These are phyloP conservation scores for Monilinia fructicola DNA, from an alignment of 2,329 filamentous ascomycete genomes.

Conservation along the genomic window DNA sequence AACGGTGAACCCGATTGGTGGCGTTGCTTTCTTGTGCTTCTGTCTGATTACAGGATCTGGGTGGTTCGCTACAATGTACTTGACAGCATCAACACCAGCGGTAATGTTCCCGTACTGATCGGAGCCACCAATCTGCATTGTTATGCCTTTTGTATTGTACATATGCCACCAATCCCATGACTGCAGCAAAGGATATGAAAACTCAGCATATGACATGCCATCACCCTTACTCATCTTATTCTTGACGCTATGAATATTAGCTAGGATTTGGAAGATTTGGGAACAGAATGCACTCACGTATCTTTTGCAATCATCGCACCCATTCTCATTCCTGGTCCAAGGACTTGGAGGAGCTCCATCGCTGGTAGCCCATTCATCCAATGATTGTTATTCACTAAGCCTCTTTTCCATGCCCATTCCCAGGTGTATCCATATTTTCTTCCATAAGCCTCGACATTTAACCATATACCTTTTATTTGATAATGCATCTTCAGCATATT, in stretches of 20 bases:
- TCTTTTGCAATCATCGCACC: slow-evolving; percentile 87
- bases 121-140: slow-evolving; percentile 89
- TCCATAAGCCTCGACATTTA: slow-evolving; percentile 67
- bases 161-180: slow-evolving; percentile 96
- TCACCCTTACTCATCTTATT: slow-evolving; percentile 79
- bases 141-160: slow-evolving; percentile 65
- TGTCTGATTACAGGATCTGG: slow-evolving; percentile 48
- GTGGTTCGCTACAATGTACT: slow-evolving; percentile 64
- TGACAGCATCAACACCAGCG: slow-evolving; percentile 82
- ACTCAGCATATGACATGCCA: slow-evolving; percentile 93
- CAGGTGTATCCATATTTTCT: slow-evolving; percentile 62
- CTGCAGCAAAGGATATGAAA: slow-evolving; percentile 89
- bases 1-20: slow-evolving; percentile 82
- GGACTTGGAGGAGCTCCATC: slow-evolving; percentile 69
- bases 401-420: slow-evolving; percentile 67
- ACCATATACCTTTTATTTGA: slow-evolving; percentile 71
- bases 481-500: slow-evolving; percentile 68
- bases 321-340: slow-evolving; percentile 73
- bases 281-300: slow-evolving; percentile 58
- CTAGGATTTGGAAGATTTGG: not conserved
- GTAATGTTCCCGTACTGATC: slow-evolving; percentile 98
- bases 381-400: slow-evolving; percentile 74
- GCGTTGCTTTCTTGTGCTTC: slow-evolving; percentile 43
- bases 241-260: slow-evolving; percentile 57
- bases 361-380: slow-evolving; percentile 77